Base-by-base conservation (phyloP, 805 yeast species). In the Myxozyma kluyveri region DNA sequence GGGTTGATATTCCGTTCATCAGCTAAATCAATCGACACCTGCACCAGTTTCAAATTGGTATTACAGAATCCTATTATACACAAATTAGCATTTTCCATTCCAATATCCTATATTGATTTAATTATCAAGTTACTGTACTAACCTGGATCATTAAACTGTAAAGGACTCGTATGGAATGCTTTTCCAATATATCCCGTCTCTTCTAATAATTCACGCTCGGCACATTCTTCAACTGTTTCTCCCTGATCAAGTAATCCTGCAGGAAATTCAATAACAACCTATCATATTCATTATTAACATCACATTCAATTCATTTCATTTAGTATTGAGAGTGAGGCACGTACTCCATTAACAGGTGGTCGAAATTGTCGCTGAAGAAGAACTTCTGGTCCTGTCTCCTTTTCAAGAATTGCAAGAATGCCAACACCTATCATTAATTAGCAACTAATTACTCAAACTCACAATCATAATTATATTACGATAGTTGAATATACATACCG, bases 131-230 rank as follows among this genome's bases (percentile, higher is more conserved):
- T 29, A 14, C 33, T 29, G 12, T n/a, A 27, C 53, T 14, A 38
- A 56, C 95, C 96, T 0, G 96, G 95, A 65, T 88, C 96, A 58
- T 83, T 82, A 68, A 70, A 85, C 63, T 84, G 72, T 17, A 75
- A 61, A 6, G 82, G 79, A 9, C 79, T 69, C 44, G 69, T 67
- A 17, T 67, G 68, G 32, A 70, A 60, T 19, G 74, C 83, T 39
- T 70, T 78, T 5, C 97, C 97, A 41, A 83, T 72, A 66, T 86
- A 90, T 0, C 99, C 99, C 0, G 98, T 90, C 65, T 91, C 99
- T 68, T 91, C 99, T 44, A 78, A 77, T 58, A 91, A 71, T 67
- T 91, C 99, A 57, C 99, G 77, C 47, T 83, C 73, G 0, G 99
- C 98, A 35, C 96, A 88, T 3, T 78, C 69, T 59, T 82, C 89